Percentiles rank a stretch among this genome's conserved stretches.
phyloP scores from a whole-genome alignment of 2,329 filamentous ascomycete species.

The Coniochaeta ligniaria region DNA sequence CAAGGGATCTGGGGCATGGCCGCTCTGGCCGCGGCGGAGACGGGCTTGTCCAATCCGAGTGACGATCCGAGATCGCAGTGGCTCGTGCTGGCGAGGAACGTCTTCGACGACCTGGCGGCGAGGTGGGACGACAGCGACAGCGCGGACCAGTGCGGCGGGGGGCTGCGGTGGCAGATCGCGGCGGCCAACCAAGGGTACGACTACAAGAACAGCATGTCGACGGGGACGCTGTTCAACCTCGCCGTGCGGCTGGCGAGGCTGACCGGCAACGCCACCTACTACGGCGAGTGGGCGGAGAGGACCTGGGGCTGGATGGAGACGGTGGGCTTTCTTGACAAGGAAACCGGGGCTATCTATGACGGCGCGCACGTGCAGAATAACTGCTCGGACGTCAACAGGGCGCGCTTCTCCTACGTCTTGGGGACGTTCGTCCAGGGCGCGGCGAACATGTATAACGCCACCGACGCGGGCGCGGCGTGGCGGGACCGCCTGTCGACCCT shows the following conservation, averaged over 20 bases:
- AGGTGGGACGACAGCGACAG: constrained; percentile 28
- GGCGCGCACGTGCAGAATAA: constrained; percentile 42
- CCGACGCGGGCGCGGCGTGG: constrained; percentile 22
- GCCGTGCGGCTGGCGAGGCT: constrained; percentile 54
- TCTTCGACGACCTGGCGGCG: constrained; percentile 49
- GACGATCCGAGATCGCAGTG: constrained; percentile 33
- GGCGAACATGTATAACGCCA: constrained; percentile 50
- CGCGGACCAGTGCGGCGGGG: constrained; percentile 47
- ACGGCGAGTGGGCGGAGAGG: constrained; percentile 46
- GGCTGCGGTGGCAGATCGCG: constrained; percentile 62
- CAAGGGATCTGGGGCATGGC: constrained; percentile 53
- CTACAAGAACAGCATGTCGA: constrained; percentile 51
- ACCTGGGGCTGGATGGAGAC: constrained; percentile 48
- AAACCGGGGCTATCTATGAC: constrained; percentile 57
- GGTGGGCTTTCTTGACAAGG: constrained; percentile 48
- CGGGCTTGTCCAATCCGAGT: constrained; percentile 39
- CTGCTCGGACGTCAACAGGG: constrained; percentile 43
- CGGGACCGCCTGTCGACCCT: constrained; percentile 39
- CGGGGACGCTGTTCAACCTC: constrained; percentile 41
- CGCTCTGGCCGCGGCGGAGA: constrained; percentile 49
- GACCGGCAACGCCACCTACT: constrained; percentile 52
- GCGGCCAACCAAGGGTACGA: constrained; percentile 56
- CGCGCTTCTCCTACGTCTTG: constrained; percentile 50
- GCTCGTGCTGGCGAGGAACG: constrained; percentile 49
- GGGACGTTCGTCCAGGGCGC: constrained; percentile 46